phyloP scores from a whole-genome alignment of 1,139 yeast species.

The Entelexis paramagnoliae region DNA sequence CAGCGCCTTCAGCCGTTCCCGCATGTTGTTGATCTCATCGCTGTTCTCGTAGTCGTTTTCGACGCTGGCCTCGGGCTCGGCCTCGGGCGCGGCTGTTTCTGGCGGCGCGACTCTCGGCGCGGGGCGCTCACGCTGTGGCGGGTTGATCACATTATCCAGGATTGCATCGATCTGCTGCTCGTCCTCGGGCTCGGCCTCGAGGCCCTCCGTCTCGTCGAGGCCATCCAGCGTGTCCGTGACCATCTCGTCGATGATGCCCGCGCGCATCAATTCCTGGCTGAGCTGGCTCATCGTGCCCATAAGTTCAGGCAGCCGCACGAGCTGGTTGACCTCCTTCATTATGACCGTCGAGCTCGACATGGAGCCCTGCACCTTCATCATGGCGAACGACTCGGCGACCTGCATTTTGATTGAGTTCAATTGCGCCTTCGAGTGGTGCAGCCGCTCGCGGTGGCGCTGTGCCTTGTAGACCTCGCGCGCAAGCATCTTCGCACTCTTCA shows the following conservation, averaged over 20 bases:
- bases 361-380: constrained; percentile 72
- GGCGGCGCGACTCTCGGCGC: constrained; percentile 25
- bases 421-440: constrained; percentile 74
- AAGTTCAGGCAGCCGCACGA: constrained; percentile 71
- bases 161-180: constrained; percentile 49
- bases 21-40: constrained; percentile 70
- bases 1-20: constrained; percentile 75
- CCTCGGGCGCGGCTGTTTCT: constrained; percentile 26
- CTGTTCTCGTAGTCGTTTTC: constrained; percentile 48
- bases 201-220: constrained; percentile 55
- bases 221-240: constrained; percentile 78
- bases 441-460: constrained; percentile 60
- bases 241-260: constrained; percentile 94
- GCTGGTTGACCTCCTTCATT: constrained; percentile 78
- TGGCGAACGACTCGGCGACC: constrained; percentile 82
- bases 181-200: constrained; percentile 55
- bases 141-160: constrained; percentile 41
- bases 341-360: constrained; percentile 69
- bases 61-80: constrained; percentile 36
- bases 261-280: constrained; percentile 70
- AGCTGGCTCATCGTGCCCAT: constrained; percentile 78
- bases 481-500: constrained; percentile 61
- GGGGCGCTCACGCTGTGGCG: constrained; percentile 10
- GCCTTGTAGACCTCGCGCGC: constrained; percentile 75
- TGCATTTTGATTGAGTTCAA: constrained; percentile 79